These are phyloP conservation scores for Meyerozyma athensensis DNA, from an alignment of 1,139 yeast genomes.

Conservation along the genomic window DNA sequence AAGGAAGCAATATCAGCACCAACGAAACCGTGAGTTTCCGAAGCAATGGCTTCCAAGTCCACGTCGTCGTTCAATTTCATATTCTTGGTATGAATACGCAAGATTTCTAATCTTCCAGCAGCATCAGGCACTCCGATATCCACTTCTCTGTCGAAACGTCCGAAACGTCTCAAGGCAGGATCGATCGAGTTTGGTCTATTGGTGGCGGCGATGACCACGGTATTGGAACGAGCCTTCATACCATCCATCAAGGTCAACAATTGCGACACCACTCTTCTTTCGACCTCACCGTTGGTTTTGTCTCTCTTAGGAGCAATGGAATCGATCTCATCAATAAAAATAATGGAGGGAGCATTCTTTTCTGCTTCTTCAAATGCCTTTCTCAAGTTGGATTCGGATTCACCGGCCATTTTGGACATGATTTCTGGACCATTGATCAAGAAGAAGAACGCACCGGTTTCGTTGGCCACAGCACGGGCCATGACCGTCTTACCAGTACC, in stretches of 20 bases:
- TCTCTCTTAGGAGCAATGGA: constrained; percentile 99
- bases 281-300: constrained; percentile 98
- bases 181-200: constrained; percentile 98
- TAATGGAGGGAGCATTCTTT: constrained; percentile 95
- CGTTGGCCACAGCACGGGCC: constrained; percentile 99
- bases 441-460: constrained; percentile 98
- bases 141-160: constrained; percentile 98
- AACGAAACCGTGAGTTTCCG: constrained; percentile 91
- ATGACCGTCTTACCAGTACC: constrained; percentile 98
- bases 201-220: constrained; percentile 85
- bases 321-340: constrained; percentile 97
- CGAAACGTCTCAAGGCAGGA: constrained; percentile 97
- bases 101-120: constrained; percentile 93
- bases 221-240: constrained; percentile 97
- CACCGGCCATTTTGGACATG: constrained; percentile 99
- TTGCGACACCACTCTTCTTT: constrained; percentile 96
- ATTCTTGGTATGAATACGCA: constrained; percentile 83
- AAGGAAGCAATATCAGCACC: constrained; percentile 83
- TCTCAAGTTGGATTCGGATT: constrained; percentile 93
- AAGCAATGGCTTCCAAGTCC: constrained; percentile 80
- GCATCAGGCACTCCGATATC: constrained; percentile 99
- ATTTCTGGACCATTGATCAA: constrained; percentile 99
- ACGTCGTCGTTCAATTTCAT: constrained; percentile 96
- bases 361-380: constrained; percentile 99
- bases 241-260: constrained; percentile 97